These are phyloP conservation scores for Cenchrus purpureus DNA, from an alignment of 176 grass and related monocot genomes.

Conservation along the genomic window DNA sequence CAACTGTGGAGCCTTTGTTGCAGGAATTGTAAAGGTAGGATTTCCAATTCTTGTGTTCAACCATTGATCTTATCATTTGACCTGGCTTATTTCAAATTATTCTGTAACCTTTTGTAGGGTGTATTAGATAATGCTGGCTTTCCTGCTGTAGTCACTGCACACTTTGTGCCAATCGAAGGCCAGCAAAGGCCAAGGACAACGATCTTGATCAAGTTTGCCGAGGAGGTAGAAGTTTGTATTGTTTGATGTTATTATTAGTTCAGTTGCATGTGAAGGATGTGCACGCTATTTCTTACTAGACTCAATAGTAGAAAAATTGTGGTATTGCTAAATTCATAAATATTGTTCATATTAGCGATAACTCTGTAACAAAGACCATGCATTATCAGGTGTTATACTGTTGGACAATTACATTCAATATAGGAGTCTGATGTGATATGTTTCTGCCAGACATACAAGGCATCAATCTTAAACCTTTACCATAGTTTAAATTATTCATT, in stretches of 20 bases:
- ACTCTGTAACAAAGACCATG: background rate
- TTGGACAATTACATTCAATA: background rate
- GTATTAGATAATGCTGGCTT: conserved; percentile 91
- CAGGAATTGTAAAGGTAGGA: conserved; percentile 87
- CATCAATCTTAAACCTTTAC: too few relatives aligned
- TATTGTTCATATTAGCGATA: background rate
- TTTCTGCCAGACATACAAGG: too few relatives aligned
- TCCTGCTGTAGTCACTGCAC: conserved; percentile 84
- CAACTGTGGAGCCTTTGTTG: conserved; percentile 97
- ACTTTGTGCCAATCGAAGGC: conserved; percentile 90
- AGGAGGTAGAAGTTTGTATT: conserved; percentile 64
- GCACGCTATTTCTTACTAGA: background rate
- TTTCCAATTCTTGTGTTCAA: conserved; percentile 16
- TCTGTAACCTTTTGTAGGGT: conserved; percentile 54
- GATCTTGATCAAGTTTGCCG: conserved; percentile 97
- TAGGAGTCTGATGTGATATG: too few relatives aligned
- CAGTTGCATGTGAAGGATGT: conserved; percentile 12
- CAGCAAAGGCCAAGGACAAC: conserved; percentile 93
- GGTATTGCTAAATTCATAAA: background rate
- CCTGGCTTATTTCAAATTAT: background rate
- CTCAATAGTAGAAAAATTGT: background rate
- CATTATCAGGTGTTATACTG: background rate
- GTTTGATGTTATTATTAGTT: conserved; percentile 25
- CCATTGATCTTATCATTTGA: conserved; percentile 17
- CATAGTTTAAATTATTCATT: too few relatives aligned